Base-by-base conservation (phyloP, 768 basidiomycete species). In the Agrocybe chaxingu region DNA sequence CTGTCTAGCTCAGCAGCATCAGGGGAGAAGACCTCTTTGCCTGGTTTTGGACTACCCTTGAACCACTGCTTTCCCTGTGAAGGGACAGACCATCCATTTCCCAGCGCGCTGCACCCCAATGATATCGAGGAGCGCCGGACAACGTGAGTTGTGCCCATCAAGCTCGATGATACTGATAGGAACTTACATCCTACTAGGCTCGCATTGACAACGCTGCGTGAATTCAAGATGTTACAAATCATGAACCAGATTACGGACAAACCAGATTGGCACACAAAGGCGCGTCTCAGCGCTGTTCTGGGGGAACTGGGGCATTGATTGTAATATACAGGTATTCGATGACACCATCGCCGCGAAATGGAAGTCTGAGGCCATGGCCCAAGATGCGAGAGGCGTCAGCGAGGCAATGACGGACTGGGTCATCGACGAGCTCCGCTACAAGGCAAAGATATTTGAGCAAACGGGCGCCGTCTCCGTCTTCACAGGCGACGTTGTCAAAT, bases 221-320 rank as follows among this genome's bases (percentile, higher is more conserved):
- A 70, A 45, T 55, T 68, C 8, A 57, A 59, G 2, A 71, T 71
- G 71, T 43, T 69, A 9, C 60, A 58, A 8, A 57, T 71, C 35
- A 71, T 72, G 68, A 69, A 72, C 51, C 46, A 38, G 16, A 47
- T 68, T 8, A 70, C 70, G 0, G 69, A 72, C 41, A 70, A 72
- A 52, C 46, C 57, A 0, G 61, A 66, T 8, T 71, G 70, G 71
- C 43, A 66, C 35, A 47, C 46, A 24, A 70, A 72, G 55, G 70
- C 64, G 53, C 45, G 11, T 32, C 3, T 12, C n/a, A 9, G 11
- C 29, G 11, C 18, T 11, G 7, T 33, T 31, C 31, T 30, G 6
- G n/a, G 35, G 32, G 24, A 9, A 34, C 9, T 9, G 8, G 11
- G 19, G 29, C 37, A 12, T 16, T 36, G 5, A 24, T 24, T 24